Percentiles rank a stretch among this genome's conserved stretches.
Conservation (phyloP, 805 yeast genomes). For the Kockiozyma suomiensis region DNA sequence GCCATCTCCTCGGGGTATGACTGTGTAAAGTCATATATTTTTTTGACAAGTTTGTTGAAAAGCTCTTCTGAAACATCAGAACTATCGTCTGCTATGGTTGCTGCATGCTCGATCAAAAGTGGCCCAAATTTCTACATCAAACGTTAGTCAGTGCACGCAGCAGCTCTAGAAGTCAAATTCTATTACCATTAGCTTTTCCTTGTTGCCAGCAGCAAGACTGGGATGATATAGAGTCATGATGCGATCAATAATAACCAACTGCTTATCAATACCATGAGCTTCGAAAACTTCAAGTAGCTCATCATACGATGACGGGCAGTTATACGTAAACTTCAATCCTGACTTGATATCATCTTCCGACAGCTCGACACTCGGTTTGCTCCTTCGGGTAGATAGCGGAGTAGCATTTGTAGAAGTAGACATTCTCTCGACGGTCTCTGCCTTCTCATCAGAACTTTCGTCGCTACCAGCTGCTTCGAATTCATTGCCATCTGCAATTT, state of each 20-base stretch:
- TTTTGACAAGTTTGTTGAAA: slow-evolving; percentile 37
- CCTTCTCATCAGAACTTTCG: slow-evolving; percentile 21
- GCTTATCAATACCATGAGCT: slow-evolving; percentile 63
- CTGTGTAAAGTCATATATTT: slow-evolving; percentile 61
- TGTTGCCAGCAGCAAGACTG: slow-evolving; percentile 77
- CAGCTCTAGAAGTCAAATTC: not conserved
- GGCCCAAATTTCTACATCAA: slow-evolving; percentile 24
- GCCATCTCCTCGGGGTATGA: slow-evolving; percentile 67
- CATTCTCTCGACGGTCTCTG: not conserved
- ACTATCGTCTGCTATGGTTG: slow-evolving; percentile 40
- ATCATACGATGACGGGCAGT: slow-evolving; percentile 58
- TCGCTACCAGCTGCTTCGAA: slow-evolving; percentile 44
- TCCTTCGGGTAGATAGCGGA: not conserved
- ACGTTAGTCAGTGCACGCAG: too few relatives aligned
- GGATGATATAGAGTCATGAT: slow-evolving; percentile 71
- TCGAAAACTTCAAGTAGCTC: slow-evolving; percentile 71
- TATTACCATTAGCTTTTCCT: slow-evolving; percentile 52
- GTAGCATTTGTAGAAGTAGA: slow-evolving; percentile 4
- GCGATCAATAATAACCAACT: slow-evolving; percentile 49
- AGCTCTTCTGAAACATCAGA: not conserved
- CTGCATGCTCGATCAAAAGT: slow-evolving; percentile 45
- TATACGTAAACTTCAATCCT: slow-evolving; percentile 36
- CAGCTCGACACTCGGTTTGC: not conserved
- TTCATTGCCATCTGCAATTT: slow-evolving; percentile 47
- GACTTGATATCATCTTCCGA: slow-evolving; percentile 22